Percentiles rank a stretch among this genome's conserved stretches.
These are phyloP conservation scores for Podospora anserina DNA, from an alignment of 495 filamentous ascomycete genomes.

Conservation along the genomic window DNA sequence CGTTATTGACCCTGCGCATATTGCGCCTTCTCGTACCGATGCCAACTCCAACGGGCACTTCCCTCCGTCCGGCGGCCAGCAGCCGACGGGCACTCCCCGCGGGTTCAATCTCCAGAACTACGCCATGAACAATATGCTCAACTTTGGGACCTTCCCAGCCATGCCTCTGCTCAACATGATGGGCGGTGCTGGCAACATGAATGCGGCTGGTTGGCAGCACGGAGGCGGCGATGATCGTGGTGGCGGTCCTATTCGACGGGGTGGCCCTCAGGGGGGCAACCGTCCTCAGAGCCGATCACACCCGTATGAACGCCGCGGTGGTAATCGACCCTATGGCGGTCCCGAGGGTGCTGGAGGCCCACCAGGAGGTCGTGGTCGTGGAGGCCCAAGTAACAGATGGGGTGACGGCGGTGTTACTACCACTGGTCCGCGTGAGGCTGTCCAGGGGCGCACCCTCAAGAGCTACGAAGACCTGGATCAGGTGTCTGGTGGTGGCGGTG, in stretches of 20 bases:
- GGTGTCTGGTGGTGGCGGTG: constrained; percentile 54
- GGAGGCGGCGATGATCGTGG: constrained; percentile 44
- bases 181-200: constrained; percentile 48
- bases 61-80: constrained; percentile 67
- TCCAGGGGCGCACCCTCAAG: constrained; percentile 85
- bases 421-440: constrained; percentile 77
- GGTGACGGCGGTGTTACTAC: constrained; percentile 64
- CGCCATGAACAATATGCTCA: constrained; percentile 54
- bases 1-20: constrained; percentile 87
- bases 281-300: constrained; percentile 47
- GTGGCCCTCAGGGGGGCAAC: constrained; percentile 37
- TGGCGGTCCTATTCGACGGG: constrained; percentile 48
- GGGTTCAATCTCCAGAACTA: constrained; percentile 81
- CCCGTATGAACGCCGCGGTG: constrained; percentile 51
- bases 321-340: constrained; percentile 34
- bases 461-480: constrained; percentile 98
- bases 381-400: constrained; percentile 57
- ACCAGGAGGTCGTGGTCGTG: constrained; percentile 42
- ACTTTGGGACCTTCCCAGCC: constrained; percentile 48
- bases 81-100: constrained; percentile 79
- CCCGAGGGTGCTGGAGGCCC: constrained; percentile 12
- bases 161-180: constrained; percentile 56
- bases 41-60: constrained; percentile 98
- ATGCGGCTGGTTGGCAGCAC: constrained; percentile 32
- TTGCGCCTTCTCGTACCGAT: constrained; percentile 86